A percentile compares a stretch with the other conserved stretches of the same genome.
phyloP scores from a whole-genome alignment of 2,329 filamentous ascomycete species.

The Knoxdaviesia capensis region DNA sequence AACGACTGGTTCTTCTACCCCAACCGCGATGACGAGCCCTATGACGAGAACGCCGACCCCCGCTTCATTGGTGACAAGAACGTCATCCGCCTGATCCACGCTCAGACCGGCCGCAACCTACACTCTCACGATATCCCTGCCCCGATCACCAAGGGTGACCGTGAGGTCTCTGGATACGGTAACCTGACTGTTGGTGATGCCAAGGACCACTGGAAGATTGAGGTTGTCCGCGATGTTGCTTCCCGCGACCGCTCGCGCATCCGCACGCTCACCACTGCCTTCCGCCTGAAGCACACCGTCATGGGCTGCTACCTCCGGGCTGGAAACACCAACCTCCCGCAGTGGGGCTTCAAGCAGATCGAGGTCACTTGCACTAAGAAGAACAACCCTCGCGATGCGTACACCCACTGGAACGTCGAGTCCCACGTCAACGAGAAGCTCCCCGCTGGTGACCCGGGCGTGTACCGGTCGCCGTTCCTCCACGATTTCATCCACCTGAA shows the following conservation, averaged over 20 bases:
- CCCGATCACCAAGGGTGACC: constrained; percentile 71
- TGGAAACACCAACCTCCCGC: constrained; percentile 86
- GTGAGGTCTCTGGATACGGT: constrained; percentile 89
- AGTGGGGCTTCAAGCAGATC: constrained; percentile 99
- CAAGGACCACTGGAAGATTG: constrained; percentile 92
- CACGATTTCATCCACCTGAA: constrained; percentile 97
- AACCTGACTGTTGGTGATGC: constrained; percentile 90
- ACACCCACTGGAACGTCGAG: constrained; percentile 98
- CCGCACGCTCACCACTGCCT: constrained; percentile 80
- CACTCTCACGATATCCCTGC: constrained; percentile 86
- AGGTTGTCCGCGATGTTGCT: constrained; percentile 77
- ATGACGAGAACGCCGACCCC: constrained; percentile 47
- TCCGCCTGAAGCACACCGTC: constrained; percentile 65
- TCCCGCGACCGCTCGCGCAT: constrained; percentile 70
- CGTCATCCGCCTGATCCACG: constrained; percentile 72
- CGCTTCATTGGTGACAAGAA: constrained; percentile 63
- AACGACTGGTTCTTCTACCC: constrained; percentile 99
- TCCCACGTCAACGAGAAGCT: constrained; percentile 85
- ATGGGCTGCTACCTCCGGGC: constrained; percentile 88
- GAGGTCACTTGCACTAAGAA: constrained; percentile 89
- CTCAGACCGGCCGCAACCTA: constrained; percentile 88
- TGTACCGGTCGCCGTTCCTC: constrained; percentile 92
- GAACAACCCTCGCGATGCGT: constrained; percentile 80
- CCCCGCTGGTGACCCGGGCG: constrained; percentile 68
- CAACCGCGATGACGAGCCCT: constrained; percentile 59